These are phyloP conservation scores for Aspergillus novoparasiticus DNA, from an alignment of 2,329 filamentous ascomycete genomes.

Conservation along the genomic window DNA sequence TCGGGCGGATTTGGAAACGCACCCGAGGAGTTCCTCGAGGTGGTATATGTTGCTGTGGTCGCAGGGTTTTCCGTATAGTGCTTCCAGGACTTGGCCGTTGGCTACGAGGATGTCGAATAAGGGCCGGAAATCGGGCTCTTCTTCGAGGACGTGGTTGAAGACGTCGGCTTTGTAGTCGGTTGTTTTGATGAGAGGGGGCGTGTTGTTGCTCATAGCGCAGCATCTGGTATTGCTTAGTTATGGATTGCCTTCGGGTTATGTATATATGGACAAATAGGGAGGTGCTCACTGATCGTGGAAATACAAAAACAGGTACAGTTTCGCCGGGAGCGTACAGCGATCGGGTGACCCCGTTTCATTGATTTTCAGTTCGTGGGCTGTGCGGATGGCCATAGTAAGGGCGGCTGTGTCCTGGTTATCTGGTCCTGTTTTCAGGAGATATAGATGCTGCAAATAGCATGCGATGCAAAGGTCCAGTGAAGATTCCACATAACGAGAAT, in stretches of 20 bases:
- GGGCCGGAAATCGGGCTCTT: background rate
- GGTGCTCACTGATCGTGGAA: background rate
- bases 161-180: background rate
- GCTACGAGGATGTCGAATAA: background rate
- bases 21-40: slow-evolving; percentile 2
- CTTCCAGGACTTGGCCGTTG: background rate
- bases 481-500: background rate
- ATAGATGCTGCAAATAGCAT: background rate
- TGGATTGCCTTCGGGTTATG: background rate
- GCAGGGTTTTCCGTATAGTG: background rate
- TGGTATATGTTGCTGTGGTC: background rate
- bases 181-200: background rate
- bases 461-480: background rate
- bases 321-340: background rate
- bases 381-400: background rate
- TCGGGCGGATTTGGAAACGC: slow-evolving; percentile 1
- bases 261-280: background rate
- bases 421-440: background rate
- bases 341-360: background rate
- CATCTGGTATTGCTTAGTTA: background rate
- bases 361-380: background rate
- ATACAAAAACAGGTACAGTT: background rate
- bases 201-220: slow-evolving; percentile 1
- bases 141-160: background rate
- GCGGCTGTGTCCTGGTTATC: background rate